Base-by-base conservation (phyloP, 495 filamentous ascomycete species). In the Aspergillus saccharolyticus region DNA sequence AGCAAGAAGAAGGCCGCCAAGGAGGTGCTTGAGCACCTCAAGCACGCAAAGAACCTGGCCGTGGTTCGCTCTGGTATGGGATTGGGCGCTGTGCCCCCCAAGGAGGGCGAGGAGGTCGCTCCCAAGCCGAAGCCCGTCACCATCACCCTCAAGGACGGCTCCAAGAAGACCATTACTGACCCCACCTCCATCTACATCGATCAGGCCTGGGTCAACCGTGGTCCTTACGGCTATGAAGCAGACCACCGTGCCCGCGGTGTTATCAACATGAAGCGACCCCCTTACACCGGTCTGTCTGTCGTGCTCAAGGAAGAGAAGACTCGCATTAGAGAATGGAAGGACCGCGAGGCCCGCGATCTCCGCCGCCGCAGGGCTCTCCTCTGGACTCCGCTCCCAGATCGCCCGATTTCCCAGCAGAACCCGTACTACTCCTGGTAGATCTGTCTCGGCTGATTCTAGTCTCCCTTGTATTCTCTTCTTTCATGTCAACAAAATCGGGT, bases 221-320 rank as follows among this genome's bases (percentile, higher is more conserved):
- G 92, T 2, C 70, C 75, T 22, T 86, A 85, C 64, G 80, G 74
- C 1, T 58, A 44, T 19, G 73, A 73, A 4, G 64, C 75, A 4
- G 84, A 87, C 56, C 85, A 85, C 67, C 82, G 89, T 55, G 89
- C 89, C 0, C 76, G 87, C 57, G 90, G 90, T 14, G 68, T 74
- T 48, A 80, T 86, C 61, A 74, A 87, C 66, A 62, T 73, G 3
- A 69, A 91, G 67, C 74, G 74, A 45, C 77, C 80, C 61, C 93
- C 89, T 1, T 78, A 81, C 54, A 89, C 94, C 24, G 88, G 80
- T 56, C 82, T 97, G n/a, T 83, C 87, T 0, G 70, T 97, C 17
- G 62, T 96, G 5, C 74, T 98, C 67, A 98, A 98, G 77, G 94
- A 97, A 67, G 89, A 97, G 70, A 85, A 85, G 69, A 97, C 94